phyloP scores from a whole-genome alignment of 1,139 yeast species.

The Suhomyces taliae region DNA sequence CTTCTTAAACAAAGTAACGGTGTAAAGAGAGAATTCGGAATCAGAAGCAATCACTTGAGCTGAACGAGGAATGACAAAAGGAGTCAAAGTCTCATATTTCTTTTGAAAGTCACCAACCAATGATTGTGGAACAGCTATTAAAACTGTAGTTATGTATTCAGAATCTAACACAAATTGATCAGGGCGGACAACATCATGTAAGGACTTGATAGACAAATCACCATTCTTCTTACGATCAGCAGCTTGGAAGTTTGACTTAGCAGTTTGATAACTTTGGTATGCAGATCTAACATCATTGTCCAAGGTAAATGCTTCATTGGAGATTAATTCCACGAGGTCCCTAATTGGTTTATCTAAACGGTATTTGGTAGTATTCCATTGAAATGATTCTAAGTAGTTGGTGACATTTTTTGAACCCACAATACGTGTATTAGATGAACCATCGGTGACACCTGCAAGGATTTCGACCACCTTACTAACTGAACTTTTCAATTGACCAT shows the following conservation, averaged over 20 bases:
- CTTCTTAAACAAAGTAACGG: constrained; percentile 84
- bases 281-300: constrained; percentile 80
- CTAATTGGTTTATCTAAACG: constrained; percentile 81
- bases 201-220: constrained; percentile 83
- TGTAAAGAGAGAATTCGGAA: constrained; percentile 68
- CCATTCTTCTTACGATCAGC: constrained; percentile 94
- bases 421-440: constrained; percentile 23
- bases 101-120: constrained; percentile 59
- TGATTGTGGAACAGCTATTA: constrained; percentile 82
- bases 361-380: constrained; percentile 87
- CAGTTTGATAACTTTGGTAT: constrained; percentile 70
- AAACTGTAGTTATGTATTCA: constrained; percentile 79
- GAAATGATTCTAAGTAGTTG: constrained; percentile 69
- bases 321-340: constrained; percentile 67
- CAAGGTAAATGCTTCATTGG: constrained; percentile 75
- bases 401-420: constrained; percentile 52
- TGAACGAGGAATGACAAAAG: constrained; percentile 89
- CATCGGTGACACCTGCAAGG: constrained; percentile 52
- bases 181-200: constrained; percentile 85
- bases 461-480: constrained; percentile 77
- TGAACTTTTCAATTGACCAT: constrained; percentile 67
- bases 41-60: constrained; percentile 72
- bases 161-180: constrained; percentile 82
- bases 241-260: constrained; percentile 79
- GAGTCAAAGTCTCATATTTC: constrained; percentile 72